These are phyloP conservation scores for Saccharomyces kudriavzevii DNA, from an alignment of 805 yeast genomes.

Conservation along the genomic window DNA sequence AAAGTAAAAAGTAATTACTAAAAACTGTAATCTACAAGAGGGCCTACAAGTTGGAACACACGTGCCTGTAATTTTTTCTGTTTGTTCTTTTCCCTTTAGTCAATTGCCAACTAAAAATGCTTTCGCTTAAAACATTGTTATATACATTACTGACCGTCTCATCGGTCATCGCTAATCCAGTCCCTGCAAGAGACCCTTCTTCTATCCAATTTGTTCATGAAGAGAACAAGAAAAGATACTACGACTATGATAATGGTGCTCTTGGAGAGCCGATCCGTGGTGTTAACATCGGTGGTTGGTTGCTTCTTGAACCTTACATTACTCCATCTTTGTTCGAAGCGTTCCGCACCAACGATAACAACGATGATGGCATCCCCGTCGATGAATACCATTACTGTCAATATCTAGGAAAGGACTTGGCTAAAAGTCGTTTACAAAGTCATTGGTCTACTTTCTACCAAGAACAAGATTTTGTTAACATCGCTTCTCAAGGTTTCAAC, in stretches of 20 bases:
- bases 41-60: neutral
- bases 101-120: neutral
- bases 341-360: slow-evolving; percentile 30
- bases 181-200: slow-evolving; percentile 13
- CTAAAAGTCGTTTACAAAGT: slow-evolving; percentile 41
- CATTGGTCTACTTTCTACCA: slow-evolving; percentile 80
- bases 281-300: slow-evolving; percentile 86
- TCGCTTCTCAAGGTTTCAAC: slow-evolving; percentile 61
- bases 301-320: slow-evolving; percentile 78
- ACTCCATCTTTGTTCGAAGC: slow-evolving; percentile 68
- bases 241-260: slow-evolving; percentile 13
- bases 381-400: slow-evolving; percentile 73
- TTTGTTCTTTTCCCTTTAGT: neutral
- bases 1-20: neutral
- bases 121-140: neutral
- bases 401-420: slow-evolving; percentile 52
- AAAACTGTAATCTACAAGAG: neutral
- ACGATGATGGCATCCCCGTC: slow-evolving; percentile 47
- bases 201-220: slow-evolving; percentile 15
- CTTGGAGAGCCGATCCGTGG: slow-evolving; percentile 35
- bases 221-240: slow-evolving; percentile 17
- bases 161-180: slow-evolving; percentile 6
- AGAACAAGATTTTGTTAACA: slow-evolving; percentile 59
- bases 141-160: neutral
- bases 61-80: neutral